Evolutionary conservation across 2,329 filamentous ascomycete genomes (phyloP).

Genomic region (Rutstroemia sp.): DNA sequence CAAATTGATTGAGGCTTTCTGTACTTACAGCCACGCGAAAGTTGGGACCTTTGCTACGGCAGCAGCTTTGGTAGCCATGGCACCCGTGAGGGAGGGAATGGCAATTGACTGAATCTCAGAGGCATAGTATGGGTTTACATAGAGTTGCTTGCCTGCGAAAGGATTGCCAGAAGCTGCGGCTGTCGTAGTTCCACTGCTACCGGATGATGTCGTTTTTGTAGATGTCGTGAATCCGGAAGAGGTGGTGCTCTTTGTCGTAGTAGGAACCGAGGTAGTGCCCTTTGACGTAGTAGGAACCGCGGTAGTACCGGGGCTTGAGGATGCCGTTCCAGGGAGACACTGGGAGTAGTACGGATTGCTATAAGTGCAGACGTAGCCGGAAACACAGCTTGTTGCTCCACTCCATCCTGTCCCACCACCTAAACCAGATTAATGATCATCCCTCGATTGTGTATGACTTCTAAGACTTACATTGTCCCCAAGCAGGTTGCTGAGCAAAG

Average conservation of each 20-base stretch:
- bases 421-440: constrained; percentile 5
- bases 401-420: constrained; percentile 24
- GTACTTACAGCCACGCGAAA: constrained; percentile 43
- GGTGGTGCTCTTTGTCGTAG: constrained; percentile 5
- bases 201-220: constrained; percentile 6
- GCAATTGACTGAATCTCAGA: constrained; percentile 47
- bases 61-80: constrained; percentile 41
- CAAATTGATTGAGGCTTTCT: background rate
- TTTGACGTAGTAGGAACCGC: background rate
- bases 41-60: constrained; percentile 44
- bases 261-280: constrained; percentile 13
- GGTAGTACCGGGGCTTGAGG: constrained; percentile 15
- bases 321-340: constrained; percentile 22
- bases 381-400: constrained; percentile 24
- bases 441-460: background rate
- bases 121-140: constrained; percentile 45
- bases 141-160: constrained; percentile 41
- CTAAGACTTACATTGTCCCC: constrained; percentile 24
- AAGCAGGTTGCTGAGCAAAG: constrained; percentile 22
- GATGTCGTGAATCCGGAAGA: constrained; percentile 11
- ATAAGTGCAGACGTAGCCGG: constrained; percentile 23
- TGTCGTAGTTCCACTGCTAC: constrained; percentile 17
- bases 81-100: constrained; percentile 52
- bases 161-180: constrained; percentile 42
- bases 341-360: constrained; percentile 25